Base-by-base conservation (phyloP, 2,329 filamentous ascomycete genomes). In the Fusarium sp. region DNA sequence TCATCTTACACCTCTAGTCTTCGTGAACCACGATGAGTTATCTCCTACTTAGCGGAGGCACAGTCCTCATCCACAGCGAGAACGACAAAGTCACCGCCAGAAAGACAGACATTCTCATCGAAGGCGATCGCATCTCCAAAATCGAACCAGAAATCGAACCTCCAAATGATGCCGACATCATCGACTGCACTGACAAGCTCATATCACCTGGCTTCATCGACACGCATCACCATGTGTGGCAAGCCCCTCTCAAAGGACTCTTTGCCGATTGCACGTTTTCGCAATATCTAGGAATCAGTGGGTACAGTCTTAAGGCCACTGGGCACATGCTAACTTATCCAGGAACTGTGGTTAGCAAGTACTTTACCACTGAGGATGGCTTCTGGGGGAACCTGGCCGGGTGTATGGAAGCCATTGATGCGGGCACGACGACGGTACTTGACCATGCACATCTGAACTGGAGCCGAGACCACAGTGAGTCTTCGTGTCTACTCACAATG, bases 381-480 rank as follows among this genome's bases (percentile, higher is more conserved):
- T 73, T 68, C 27, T 73, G 71, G 71, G 71, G 71, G 2, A 72
- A 74, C 1, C 37, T 73, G 4, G 71, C 67, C 1, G 71, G 71
- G 1, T 74, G 56, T 0, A 62, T 73, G 7, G 71, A 73, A 13
- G 63, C 71, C 0, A 62, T 73, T 1, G 70, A 73, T 14, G 71
- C 23, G 4, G 71, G 71, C 1, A 73, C 71, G 5, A 73, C 71
- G 0, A 74, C 71, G 8, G 71, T 72, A 1, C 32, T 73, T 1
- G 71, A 73, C 1, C 71, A 74, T 32, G 73, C 71, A 0, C 71
- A 73, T 8, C 18, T 65, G 11, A 65, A 65, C 54, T 60, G 63
- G 54, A 65, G 41, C 60, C 4, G 60, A 57, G 2, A 52, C 10
- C 2, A 71, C 57, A 27, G 25, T 50, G 13, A 45, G 64, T 9